Evolutionary conservation across 2,329 filamentous ascomycete species (phyloP), one percentile per base, ranked within the genome.

Genomic region (Fusarium sulawesiense): DNA sequence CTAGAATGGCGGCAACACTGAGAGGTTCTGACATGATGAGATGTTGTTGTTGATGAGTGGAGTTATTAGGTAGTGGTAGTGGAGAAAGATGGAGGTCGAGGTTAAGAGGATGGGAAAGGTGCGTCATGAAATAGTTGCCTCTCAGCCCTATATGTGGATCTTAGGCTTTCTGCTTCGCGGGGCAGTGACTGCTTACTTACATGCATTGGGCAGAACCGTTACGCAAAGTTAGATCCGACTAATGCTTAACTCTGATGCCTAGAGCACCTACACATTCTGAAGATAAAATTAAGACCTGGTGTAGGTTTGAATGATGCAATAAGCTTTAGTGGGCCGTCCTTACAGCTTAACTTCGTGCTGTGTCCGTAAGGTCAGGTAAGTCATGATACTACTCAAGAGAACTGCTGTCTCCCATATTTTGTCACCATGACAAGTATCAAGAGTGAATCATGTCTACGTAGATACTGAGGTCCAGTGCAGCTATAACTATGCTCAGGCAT

Each of bases 1-100:
- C 80, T 32, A 89, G 79, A 67, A 90, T 78, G 69, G 82, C 81
- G 27, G 69, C 61, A 29, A 69, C 71, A 56, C 73, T 77, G 42
- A 79, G 71, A 8, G 70, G 68, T 32, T 76, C 68, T n/a, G 69
- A 65, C 76, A 78, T 78, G 59, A 14, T 48, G 53, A 27, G 44
- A 13, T 21, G 16, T 40, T 40, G 59, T 34, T 20, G 32, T 30
- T 13, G 29, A 49, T 27, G 41, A 60, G 46, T 53, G 34, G 60
- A 42, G 50, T 11, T 32, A 64, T 50, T 30, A 30, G 29, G 29
- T 14, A 27, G 37, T 29, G 29, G 34, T 29, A 60, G 55, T 62
- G 59, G 59, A 40, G 59, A 55, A 55, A 50, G 29, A 51, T 55
- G 42, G 27, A 58, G 13, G 53, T 49, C 55, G 41, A 20, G 58